Base-by-base conservation (phyloP, 805 yeast genomes). In the Candida ulmi region DNA sequence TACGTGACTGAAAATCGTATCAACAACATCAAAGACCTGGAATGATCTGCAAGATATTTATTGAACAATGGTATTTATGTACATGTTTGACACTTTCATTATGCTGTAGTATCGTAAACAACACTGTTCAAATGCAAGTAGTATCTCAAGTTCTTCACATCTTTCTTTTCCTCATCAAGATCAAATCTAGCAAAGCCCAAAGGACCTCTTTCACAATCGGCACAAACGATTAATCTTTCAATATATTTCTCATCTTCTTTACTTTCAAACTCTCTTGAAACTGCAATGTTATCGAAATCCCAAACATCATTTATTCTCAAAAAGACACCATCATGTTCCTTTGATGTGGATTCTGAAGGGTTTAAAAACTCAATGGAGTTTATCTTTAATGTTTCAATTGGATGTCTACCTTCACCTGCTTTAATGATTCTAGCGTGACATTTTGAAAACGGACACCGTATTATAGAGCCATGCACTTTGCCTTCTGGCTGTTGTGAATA, bases 201-300 rank as follows among this genome's bases (percentile, higher is more conserved):
- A 0, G 91, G 91, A 0, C 95, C 95, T 42, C 71, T 67, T 48
- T 83, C 90, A 61, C 95, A 84, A 44, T 80, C 88, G 5, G 88
- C 76, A 56, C 95, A 84, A 3, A 79, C 69, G 30, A 84, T 58
- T 35, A 77, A 66, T 38, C 88, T 63, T 35, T 71, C 72, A 17
- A 82, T 58, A 19, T 61, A 48, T 8, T 50, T 42, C 3, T 52
- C 55, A 12, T 41, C 40, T n/a, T 39, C 44, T 3, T 41, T 41
- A 8, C 43, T 39, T 27, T 43, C 35, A 36, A 48, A 42, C 9
- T 44, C 47, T 38, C 39, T 70, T 2, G 88, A 81, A 3, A 84
- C 91, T 1, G 88, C 90, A 34, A 84, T 74, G 51, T 84, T 84
- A 46, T 84, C 90, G 50, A 84, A 84, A 46, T 76, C 84, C 93